Base-by-base conservation (phyloP, 1,284 basidiomycete genomes). In the Mycena sp. region DNA sequence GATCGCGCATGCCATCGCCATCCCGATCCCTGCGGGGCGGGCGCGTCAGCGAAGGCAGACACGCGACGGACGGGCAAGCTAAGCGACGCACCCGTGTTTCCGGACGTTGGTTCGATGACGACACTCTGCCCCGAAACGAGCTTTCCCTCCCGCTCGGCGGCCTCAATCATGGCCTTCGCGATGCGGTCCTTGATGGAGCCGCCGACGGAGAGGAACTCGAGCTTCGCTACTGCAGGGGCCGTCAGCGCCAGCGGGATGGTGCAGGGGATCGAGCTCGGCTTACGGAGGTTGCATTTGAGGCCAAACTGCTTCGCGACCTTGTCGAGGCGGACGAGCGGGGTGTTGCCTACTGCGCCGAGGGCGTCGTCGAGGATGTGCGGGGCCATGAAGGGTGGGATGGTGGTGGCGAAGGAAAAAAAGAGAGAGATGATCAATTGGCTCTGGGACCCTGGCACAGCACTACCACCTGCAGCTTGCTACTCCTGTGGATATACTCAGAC, bases 171-270 rank as follows among this genome's bases (percentile, higher is more conserved):
- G n/a, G 94, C 89, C 77, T 96, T 96, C 25, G 95, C 95, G 65
- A 98, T 98, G 63, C 96, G 84, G 75, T 99, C 97, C 81, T 99
- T 99, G 67, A 98, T 92, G 4, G 93, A 95, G 1, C 97, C 97
- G 12, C 97, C 97, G 2, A 89, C 90, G 25, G 95, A 97, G 72
- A 94, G 88, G 76, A 88, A 98, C 73, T 99, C 97, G 48, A 92
- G 85, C 78, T 98, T 98, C 29, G 86, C 96, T 73, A 98, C 92
- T 95, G 64, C 26, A 7, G 21, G 55, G 45, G 38, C 49, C n/a
- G n/a, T n/a, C n/a, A 61, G 19, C 6, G 21, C 9, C 40, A 35
- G 16, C 25, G 14, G 19, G 6, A 29, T 25, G 32, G 58, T 50
- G 58, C 25, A 35, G 46, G n/a, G 35, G 30, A 45, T 49, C 23